Evolutionary conservation across 2,329 filamentous ascomycete species (phyloP), one percentile per base, ranked within the genome.

Genomic region (Aspergillus hiratsukae): DNA sequence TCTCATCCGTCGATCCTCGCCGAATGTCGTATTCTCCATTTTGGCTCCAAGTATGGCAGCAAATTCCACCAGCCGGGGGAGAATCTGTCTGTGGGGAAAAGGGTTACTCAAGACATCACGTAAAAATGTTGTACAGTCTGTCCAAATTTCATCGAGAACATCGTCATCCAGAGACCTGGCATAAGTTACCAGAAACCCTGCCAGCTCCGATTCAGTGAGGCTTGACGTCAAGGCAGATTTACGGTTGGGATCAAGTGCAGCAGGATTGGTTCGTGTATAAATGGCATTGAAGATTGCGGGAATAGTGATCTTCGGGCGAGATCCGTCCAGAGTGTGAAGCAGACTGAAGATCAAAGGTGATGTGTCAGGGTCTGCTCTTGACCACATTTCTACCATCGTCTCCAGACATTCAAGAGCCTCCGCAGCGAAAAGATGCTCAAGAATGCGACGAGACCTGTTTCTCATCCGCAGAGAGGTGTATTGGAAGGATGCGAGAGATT

Each of bases 131-230:
- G 92, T 91, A 71, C 93, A 99, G 70, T 99, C 93, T 43, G 87
- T 82, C 94, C 94, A 99, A 50, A 99, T 96, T 74, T 99, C 94
- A 66, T 99, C 94, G 83, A 97, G 93, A 17, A 94, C 89, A 76
- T 99, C 94, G 66, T 99, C 94, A 68, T 99, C 94, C 11, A 97
- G 80, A 0, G 92, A 94, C 29, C 84, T 84, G 0, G 91, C 88
- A 72, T 99, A 99, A 60, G 94, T 89, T 7, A 96, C 89, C 48
- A 97, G 75, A 71, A 99, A 99, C 8, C 88, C 84, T 8, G 93
- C 90, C 10, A 99, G 79, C 66, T 97, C 92, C 0, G 85, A 83
- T 66, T 97, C 91, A 53, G 86, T 86, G 9, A 99, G 77, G 49
- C 90, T 87, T 19, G 94, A 89, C 0, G 93, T 96, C 70, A 97